Evolutionary conservation across 2,329 filamentous ascomycete species (phyloP), one percentile per base, ranked within the genome.

Genomic region (Neonectria magnoliae): DNA sequence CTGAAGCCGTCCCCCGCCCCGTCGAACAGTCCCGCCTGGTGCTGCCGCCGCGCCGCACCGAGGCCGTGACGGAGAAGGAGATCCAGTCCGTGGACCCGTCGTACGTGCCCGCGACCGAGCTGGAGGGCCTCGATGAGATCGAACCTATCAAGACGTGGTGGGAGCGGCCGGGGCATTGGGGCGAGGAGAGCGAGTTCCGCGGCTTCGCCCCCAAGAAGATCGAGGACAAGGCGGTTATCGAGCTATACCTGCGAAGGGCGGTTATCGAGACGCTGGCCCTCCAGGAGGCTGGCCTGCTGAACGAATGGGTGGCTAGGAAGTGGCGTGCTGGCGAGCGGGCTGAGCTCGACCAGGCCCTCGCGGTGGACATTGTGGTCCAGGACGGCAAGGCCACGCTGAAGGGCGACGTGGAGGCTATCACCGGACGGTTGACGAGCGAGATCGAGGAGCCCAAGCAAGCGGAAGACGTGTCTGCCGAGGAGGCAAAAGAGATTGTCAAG

Each of bases 161-260:
- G 86, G 81, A 87, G 8, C 75, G 80, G 56, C 76, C 78, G n/a
- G 79, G 80, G n/a, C 81, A 87, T 71, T 88, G 87, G 85, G 79
- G 79, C 51, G 62, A 77, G 41, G 80, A 81, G 63, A 82, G 81
- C 70, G 71, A 80, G 53, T 83, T 85, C 66, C 72, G 71, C 16
- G 79, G 81, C 2, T 88, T 88, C 68, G 78, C 76, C 38, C 61
- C 69, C 6, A 71, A 76, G 1, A 82, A 79, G 72, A 77, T 85
- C 9, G 73, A 76, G 29, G 83, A 87, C 33, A 74, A 78, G 27
- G 76, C 75, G 1, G 70, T 85, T 11, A 73, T 88, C 16, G 83
- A 87, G 76, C 80, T 83, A 11, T 77, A 82, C 27, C 79, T 85
- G 36, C 78, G 84, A 47, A 79, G 84, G 54, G 86, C 87, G 2